These are phyloP conservation scores for Pythium rhizo-oryzae DNA, from an alignment of 352 stramenopile species.

Conservation along the genomic window DNA sequence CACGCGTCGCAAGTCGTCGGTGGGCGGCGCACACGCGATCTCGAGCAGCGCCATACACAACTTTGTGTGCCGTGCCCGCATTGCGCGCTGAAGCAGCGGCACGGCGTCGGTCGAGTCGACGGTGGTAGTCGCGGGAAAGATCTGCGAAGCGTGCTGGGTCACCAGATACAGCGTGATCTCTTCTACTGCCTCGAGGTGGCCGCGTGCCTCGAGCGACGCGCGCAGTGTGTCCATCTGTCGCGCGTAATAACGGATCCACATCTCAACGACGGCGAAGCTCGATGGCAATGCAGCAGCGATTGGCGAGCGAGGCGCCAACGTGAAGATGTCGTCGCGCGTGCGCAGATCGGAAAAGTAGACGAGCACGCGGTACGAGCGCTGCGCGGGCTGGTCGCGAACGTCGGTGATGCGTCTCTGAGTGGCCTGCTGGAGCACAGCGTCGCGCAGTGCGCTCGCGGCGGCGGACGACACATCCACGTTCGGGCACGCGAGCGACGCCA, in stretches of 20 bases:
- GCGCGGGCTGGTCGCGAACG: background rate
- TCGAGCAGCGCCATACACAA: slow-evolving; percentile 17
- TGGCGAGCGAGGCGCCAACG: background rate
- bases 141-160: slow-evolving; percentile 15
- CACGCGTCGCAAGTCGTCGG: background rate
- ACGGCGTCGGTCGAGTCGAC: background rate
- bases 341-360: slow-evolving; percentile 13
- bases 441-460: slow-evolving; percentile 9
- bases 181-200: slow-evolving; percentile 15
- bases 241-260: slow-evolving; percentile 24
- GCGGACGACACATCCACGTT: slow-evolving; percentile 15
- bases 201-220: background rate
- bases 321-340: slow-evolving; percentile 12
- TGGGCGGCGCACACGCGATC: background rate
- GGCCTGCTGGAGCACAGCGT: slow-evolving; percentile 4
- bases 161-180: slow-evolving; percentile 20
- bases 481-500: slow-evolving; percentile 14
- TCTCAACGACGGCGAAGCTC: slow-evolving; percentile 13
- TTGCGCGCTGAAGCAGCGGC: background rate
- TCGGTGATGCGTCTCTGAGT: slow-evolving; percentile 4
- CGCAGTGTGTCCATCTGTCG: background rate
- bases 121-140: background rate
- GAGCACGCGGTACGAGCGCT: slow-evolving; percentile 14
- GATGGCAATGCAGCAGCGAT: slow-evolving; percentile 1
- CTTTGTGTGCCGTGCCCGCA: background rate